Evolutionary conservation across 257 asterid genomes (phyloP).

Genomic region (Handroanthus guayacan): DNA sequence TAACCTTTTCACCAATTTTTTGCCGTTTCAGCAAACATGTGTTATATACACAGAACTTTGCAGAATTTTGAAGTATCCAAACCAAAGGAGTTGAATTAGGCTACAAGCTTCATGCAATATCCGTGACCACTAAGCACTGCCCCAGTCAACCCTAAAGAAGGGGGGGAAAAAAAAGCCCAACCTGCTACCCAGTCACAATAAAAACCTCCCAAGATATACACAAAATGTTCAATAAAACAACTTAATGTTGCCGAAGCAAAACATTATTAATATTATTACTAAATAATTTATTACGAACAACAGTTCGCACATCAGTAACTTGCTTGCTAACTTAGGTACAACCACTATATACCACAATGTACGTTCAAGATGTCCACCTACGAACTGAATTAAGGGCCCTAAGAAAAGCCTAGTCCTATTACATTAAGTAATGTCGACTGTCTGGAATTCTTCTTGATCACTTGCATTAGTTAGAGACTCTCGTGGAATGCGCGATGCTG

Average conservation of each 20-base stretch:
- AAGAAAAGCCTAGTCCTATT: neutral
- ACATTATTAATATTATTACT: neutral
- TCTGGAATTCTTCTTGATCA: too few species aligned
- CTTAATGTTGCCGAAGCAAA: neutral
- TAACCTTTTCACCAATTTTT: too few species aligned
- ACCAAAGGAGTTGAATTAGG: too few species aligned
- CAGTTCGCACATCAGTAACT: neutral
- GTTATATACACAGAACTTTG: too few species aligned
- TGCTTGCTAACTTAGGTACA: neutral
- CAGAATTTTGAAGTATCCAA: too few species aligned
- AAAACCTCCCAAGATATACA: neutral
- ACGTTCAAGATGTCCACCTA: conserved; percentile 6
- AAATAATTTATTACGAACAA: neutral
- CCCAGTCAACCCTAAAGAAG: too few species aligned
- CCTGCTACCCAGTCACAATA: neutral
- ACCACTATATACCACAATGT: neutral
- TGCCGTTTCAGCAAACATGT: too few species aligned
- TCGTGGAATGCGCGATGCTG: neutral
- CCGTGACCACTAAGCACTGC: neutral
- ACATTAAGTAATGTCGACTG: neutral
- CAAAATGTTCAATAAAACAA: neutral
- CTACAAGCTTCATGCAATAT: neutral
- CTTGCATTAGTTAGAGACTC: neutral
- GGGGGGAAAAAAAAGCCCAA: too few species aligned
- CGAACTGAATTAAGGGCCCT: neutral